A percentile compares a stretch with the other conserved stretches of the same genome.
Conservation (phyloP, 2,329 filamentous ascomycete genomes). For the Aspergillus ochraceoroseus region DNA sequence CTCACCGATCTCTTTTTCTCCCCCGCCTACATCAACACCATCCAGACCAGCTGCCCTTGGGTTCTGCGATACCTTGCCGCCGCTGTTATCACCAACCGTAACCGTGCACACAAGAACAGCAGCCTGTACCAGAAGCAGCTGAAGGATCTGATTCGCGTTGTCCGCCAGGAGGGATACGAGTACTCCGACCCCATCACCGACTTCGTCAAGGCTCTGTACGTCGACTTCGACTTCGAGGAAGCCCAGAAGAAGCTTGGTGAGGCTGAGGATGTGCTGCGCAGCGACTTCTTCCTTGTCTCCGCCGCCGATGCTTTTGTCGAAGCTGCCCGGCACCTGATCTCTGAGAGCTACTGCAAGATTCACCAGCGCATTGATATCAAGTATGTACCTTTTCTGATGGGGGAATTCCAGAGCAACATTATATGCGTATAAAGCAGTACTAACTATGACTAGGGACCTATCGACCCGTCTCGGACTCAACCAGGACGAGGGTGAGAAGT, state of each 20-base stretch:
- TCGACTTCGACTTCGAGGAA: slow-evolving; percentile 96
- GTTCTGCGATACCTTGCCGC: slow-evolving; percentile 89
- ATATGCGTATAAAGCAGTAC: not conserved
- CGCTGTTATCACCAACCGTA: slow-evolving; percentile 89
- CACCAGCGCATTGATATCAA: slow-evolving; percentile 98
- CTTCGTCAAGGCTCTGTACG: slow-evolving; percentile 92
- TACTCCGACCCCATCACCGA: slow-evolving; percentile 94
- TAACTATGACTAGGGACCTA: slow-evolving; percentile 58
- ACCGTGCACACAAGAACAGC: slow-evolving; percentile 69
- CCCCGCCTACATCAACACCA: slow-evolving; percentile 97
- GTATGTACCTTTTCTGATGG: slow-evolving; percentile 50
- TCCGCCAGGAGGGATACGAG: slow-evolving; percentile 96
- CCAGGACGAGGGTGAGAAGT: slow-evolving; percentile 97
- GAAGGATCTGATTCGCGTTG: slow-evolving; percentile 92
- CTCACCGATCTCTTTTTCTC: slow-evolving; percentile 97
- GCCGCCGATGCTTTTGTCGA: slow-evolving; percentile 87
- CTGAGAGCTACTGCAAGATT: slow-evolving; percentile 99
- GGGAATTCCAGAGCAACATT: not conserved
- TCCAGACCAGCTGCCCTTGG: slow-evolving; percentile 97
- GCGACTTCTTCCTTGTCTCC: slow-evolving; percentile 90
- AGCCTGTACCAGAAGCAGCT: slow-evolving; percentile 93
- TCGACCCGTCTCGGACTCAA: slow-evolving; percentile 85
- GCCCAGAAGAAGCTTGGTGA: slow-evolving; percentile 80
- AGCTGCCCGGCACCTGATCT: slow-evolving; percentile 90
- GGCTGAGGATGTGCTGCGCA: slow-evolving; percentile 84